Conservation (phyloP, 2,329 filamentous ascomycete species). For the Rachicladosporium sp. region DNA sequence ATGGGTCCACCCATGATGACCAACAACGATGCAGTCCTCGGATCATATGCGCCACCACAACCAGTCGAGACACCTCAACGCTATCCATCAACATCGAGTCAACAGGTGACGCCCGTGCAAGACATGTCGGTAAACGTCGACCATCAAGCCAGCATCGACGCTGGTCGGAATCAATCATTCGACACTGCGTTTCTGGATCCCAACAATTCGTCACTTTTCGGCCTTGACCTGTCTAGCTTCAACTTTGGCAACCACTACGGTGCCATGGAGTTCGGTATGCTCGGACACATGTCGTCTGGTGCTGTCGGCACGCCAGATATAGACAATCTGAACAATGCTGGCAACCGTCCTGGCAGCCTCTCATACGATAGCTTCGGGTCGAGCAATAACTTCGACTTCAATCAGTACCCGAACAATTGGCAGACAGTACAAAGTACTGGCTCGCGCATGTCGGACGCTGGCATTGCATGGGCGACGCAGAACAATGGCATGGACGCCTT, state of each 20-base stretch:
- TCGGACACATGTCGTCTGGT: slow-evolving; percentile 90
- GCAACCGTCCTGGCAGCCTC: slow-evolving; percentile 13
- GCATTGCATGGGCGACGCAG: slow-evolving; percentile 30
- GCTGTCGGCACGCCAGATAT: slow-evolving; percentile 35
- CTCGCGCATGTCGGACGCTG: slow-evolving; percentile 31
- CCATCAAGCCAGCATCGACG: slow-evolving; percentile 14
- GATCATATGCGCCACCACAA: slow-evolving; percentile 37
- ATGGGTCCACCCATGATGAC: slow-evolving; percentile 34
- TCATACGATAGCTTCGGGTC: slow-evolving; percentile 19
- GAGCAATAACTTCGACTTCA: slow-evolving; percentile 14
- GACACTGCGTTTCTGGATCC: slow-evolving; percentile 64
- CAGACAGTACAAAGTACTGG: slow-evolving; percentile 24
- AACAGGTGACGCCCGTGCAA: slow-evolving; percentile 33
- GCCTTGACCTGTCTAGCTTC: slow-evolving; percentile 86
- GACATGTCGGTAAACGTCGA: slow-evolving; percentile 36
- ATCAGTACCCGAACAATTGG: slow-evolving; percentile 17
- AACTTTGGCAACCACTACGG: slow-evolving; percentile 96
- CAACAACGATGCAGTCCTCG: slow-evolving; percentile 11
- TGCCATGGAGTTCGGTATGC: slow-evolving; percentile 87
- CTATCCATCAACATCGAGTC: slow-evolving; percentile 47
- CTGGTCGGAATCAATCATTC: slow-evolving; percentile 32
- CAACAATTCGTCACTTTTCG: slow-evolving; percentile 84
- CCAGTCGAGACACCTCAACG: slow-evolving; percentile 50
- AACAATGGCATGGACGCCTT: slow-evolving; percentile 39
- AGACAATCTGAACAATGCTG: slow-evolving; percentile 20